Evolutionary conservation across 1,284 basidiomycete genomes (phyloP).

Genomic region (Takashimella tepidaria): DNA sequence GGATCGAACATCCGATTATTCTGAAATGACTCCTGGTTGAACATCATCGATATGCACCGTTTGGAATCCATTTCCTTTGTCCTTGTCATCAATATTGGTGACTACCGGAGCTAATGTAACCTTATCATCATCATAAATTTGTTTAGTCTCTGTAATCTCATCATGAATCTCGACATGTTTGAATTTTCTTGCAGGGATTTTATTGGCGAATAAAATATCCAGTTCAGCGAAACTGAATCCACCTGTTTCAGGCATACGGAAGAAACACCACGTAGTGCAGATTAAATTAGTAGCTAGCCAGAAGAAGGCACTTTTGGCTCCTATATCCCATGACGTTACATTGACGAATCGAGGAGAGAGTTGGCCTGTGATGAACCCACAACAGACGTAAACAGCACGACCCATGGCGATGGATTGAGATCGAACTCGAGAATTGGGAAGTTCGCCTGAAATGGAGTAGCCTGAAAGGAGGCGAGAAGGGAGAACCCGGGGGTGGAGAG

Average conservation of each 20-base stretch:
- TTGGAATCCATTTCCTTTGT: too few relatives aligned
- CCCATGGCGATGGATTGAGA: conserved; percentile 8
- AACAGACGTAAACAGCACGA: conserved; percentile 8
- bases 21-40: too few relatives aligned
- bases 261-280: conserved; percentile 5
- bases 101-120: too few relatives aligned
- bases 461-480: neutral
- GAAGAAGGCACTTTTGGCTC: conserved; percentile 12
- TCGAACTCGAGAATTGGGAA: conserved; percentile 7
- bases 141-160: too few relatives aligned
- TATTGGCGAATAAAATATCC: conserved; percentile 36
- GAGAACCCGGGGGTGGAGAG: too few relatives aligned
- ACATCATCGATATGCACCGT: too few relatives aligned
- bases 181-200: conserved; percentile 37
- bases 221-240: conserved; percentile 31
- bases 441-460: conserved; percentile 1
- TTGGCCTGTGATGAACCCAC: conserved; percentile 6
- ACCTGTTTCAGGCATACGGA: conserved; percentile 23
- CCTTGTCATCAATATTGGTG: too few relatives aligned
- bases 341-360: conserved; percentile 9
- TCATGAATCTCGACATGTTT: conserved; percentile 20
- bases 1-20: too few relatives aligned
- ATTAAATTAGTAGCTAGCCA: conserved; percentile 6
- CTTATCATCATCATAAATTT: too few relatives aligned
- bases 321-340: conserved; percentile 9